These are phyloP conservation scores for Huntiella omanensis DNA, from an alignment of 2,329 filamentous ascomycete genomes.

Conservation along the genomic window DNA sequence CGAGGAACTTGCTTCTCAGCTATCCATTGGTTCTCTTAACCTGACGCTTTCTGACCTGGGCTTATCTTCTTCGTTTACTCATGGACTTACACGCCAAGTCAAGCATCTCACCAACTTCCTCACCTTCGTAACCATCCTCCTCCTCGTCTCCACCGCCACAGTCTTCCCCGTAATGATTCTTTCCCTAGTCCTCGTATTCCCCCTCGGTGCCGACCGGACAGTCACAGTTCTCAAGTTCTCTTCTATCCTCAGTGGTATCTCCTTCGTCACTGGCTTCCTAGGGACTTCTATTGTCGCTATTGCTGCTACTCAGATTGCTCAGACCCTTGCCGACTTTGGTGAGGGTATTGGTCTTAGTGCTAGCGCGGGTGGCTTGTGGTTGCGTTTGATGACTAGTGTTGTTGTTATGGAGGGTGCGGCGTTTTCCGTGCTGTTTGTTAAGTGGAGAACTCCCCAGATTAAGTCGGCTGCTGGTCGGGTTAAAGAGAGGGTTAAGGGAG, in stretches of 20 bases:
- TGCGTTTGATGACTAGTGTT: slow-evolving; percentile 28
- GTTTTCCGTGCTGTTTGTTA: slow-evolving; percentile 15
- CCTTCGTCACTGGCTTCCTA: slow-evolving; percentile 21
- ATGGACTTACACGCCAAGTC: slow-evolving; percentile 26
- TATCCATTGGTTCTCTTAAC: slow-evolving; percentile 25
- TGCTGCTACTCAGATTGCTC: slow-evolving; percentile 22
- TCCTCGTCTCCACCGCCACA: slow-evolving; percentile 27
- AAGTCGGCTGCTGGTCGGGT: slow-evolving; percentile 14
- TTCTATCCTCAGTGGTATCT: slow-evolving; percentile 20
- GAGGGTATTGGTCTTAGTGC: slow-evolving; percentile 27
- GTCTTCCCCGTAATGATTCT: slow-evolving; percentile 20
- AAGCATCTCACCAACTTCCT: slow-evolving; percentile 30
- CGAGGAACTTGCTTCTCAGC: slow-evolving; percentile 26
- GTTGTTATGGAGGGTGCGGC: slow-evolving; percentile 21
- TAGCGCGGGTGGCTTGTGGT: slow-evolving; percentile 24
- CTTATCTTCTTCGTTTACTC: slow-evolving; percentile 18
- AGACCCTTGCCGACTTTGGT: slow-evolving; percentile 25
- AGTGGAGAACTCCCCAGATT: slow-evolving; percentile 12
- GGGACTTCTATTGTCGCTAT: slow-evolving; percentile 26
- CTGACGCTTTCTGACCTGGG: slow-evolving; percentile 27
- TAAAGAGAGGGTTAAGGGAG: slow-evolving; percentile 12
- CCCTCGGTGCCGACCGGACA: neutral
- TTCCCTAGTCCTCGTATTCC: slow-evolving; percentile 13
- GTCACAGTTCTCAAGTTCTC: slow-evolving; percentile 16
- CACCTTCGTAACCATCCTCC: slow-evolving; percentile 29